Conservation (phyloP, 768 basidiomycete species). For the Thelephora ganbajun region DNA sequence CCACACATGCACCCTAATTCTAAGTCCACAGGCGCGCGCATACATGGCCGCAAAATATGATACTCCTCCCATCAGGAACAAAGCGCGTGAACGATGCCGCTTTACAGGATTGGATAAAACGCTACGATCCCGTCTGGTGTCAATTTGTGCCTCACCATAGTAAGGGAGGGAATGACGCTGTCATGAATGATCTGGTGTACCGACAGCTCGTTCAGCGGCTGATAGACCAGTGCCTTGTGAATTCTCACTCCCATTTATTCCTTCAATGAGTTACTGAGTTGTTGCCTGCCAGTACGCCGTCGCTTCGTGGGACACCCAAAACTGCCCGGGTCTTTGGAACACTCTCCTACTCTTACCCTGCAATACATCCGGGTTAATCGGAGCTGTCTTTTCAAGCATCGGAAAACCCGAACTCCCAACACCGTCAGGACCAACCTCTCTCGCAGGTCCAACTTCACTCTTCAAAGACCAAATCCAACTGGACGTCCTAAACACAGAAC, state of each 20-base stretch:
- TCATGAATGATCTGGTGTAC: not conserved
- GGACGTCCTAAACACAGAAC: no score
- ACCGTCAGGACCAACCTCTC: not conserved
- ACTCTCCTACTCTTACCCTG: not conserved
- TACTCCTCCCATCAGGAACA: not conserved
- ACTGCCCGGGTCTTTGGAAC: not conserved
- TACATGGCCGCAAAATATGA: not conserved
- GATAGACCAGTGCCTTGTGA: not conserved
- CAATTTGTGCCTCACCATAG: not conserved
- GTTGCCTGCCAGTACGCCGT: not conserved
- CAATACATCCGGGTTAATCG: not conserved
- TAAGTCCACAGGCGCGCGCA: not conserved
- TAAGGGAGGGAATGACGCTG: not conserved
- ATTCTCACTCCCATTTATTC: not conserved
- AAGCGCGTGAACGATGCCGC: not conserved
- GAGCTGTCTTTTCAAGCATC: not conserved
- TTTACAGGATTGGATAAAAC: not conserved
- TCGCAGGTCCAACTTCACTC: no score
- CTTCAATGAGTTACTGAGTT: not conserved
- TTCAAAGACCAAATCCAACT: no score
- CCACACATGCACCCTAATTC: not conserved
- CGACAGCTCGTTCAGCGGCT: not conserved
- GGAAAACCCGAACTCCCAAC: not conserved
- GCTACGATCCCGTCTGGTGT: not conserved
- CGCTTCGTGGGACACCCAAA: not conserved